phyloP scores from a whole-genome alignment of 2,329 filamentous ascomycete species.

The Alternaria novae-zelandiae region DNA sequence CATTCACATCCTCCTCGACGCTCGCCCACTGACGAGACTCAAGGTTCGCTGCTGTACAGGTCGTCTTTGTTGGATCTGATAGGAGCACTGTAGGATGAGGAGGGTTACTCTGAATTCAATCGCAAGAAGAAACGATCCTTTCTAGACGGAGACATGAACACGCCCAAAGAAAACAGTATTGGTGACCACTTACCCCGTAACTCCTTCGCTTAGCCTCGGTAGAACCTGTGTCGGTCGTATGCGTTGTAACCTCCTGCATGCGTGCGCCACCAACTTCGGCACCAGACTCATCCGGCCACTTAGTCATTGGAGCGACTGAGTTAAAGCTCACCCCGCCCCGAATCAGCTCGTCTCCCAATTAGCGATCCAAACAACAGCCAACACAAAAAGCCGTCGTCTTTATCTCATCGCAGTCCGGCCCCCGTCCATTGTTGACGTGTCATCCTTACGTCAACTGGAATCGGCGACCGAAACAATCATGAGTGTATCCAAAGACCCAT shows the following conservation, averaged over 20 bases:
- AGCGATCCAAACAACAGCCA: neutral
- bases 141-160: neutral
- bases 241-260: neutral
- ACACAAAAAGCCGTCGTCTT: neutral
- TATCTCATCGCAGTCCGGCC: neutral
- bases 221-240: neutral
- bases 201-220: neutral
- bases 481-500: rapidly evolving
- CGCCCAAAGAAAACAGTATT: neutral
- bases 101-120: neutral
- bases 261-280: neutral
- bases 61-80: slow-evolving; percentile 2
- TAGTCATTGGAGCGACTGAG: neutral
- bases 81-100: neutral
- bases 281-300: neutral
- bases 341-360: neutral
- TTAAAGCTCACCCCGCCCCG: no score
- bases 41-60: slow-evolving; percentile 2
- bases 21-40: neutral
- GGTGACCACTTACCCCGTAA: neutral
- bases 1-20: rapidly evolving
- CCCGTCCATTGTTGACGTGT: neutral
- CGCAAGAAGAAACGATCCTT: neutral
- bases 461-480: neutral
- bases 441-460: neutral